Base-by-base conservation (phyloP, 495 filamentous ascomycete genomes). In the Halenospora varia region DNA sequence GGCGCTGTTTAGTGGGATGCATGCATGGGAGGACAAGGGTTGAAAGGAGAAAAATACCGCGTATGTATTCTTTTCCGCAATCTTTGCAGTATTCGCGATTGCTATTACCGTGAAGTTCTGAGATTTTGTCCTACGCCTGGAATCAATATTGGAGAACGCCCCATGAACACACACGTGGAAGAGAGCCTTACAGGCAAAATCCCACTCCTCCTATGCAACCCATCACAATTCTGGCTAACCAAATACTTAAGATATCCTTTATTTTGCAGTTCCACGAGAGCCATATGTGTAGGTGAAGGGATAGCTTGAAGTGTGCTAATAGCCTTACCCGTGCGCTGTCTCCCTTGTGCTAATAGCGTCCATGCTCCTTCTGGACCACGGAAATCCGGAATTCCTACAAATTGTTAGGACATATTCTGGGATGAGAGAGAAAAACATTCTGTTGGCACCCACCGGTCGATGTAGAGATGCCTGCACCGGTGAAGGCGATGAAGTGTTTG, bases 171-270 rank as follows among this genome's bases (percentile, higher is more conserved):
- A 25, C 25, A 26, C 15, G 13, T 23, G 10, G 45, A 65, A n/a
- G n/a, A n/a, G n/a, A n/a, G n/a, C n/a, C 65, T 58, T 46, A 73
- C 74, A 17, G 75, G 71, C 24, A 69, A 41, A 15, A 77, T 75
- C 2, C 75, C 75, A 54, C 73, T 76, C 56, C 59, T 70, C 22
- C 75, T 65, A 51, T 78, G 74, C 24, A 77, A 60, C 0, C 70
- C 73, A 55, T 79, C 74, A 61, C 74, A 77, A 59, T 78, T 77
- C 57, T 77, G 72, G 61, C 73, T 75, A 35, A 78, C 57, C 22
- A 77, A 51, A 57, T 75, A 71, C 56, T 73, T 77, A 46, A 76
- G 39, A 1, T 75, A 52, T 10, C 70, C 72, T 1, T 57, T 61
- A 24, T 74, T 68, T 51, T 77, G 75, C 42, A 77, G 55, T 55